A percentile compares a stretch with the other conserved stretches of the same genome.
Conservation (phyloP, 192 early-diverging fungal species). For the Backusella australiensis region DNA sequence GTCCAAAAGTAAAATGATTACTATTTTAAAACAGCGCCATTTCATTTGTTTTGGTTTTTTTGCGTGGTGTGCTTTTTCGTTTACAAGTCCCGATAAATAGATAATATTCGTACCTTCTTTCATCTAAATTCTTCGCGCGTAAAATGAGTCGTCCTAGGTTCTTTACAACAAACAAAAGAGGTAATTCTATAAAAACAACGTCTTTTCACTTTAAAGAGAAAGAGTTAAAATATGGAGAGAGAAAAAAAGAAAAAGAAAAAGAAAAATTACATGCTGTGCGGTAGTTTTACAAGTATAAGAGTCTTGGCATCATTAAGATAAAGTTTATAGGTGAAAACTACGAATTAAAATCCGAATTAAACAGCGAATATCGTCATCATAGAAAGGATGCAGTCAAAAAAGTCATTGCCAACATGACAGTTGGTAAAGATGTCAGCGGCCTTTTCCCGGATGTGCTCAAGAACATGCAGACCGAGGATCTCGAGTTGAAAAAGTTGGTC, state of each 20-base stretch:
- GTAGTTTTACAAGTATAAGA: background rate
- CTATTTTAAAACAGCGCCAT: background rate
- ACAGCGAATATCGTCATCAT: conserved; percentile 94
- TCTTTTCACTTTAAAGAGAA: background rate
- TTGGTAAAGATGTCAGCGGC: conserved; percentile 95
- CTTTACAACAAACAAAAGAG: conserved; percentile 75
- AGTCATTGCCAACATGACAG: conserved; percentile 99
- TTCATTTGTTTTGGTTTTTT: background rate
- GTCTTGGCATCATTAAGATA: background rate
- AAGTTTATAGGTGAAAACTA: conserved; percentile 88
- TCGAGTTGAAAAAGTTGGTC: conserved; percentile 97
- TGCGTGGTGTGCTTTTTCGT: background rate
- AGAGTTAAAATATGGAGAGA: background rate
- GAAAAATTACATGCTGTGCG: background rate
- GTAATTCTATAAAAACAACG: conserved; percentile 35
- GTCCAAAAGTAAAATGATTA: background rate
- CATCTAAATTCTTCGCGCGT: background rate
- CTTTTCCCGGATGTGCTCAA: conserved; percentile 97
- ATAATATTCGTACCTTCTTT: background rate
- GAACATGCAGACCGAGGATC: conserved; percentile 98
- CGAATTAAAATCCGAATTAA: conserved; percentile 95
- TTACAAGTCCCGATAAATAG: background rate
- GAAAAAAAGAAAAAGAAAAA: background rate
- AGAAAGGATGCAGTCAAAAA: conserved; percentile 98
- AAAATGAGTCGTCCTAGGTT: conserved; percentile 56